Percentiles rank a stretch among this genome's conserved stretches.
These are phyloP conservation scores for Fusarium floridanum DNA, from an alignment of 2,329 filamentous ascomycete species.

Conservation along the genomic window DNA sequence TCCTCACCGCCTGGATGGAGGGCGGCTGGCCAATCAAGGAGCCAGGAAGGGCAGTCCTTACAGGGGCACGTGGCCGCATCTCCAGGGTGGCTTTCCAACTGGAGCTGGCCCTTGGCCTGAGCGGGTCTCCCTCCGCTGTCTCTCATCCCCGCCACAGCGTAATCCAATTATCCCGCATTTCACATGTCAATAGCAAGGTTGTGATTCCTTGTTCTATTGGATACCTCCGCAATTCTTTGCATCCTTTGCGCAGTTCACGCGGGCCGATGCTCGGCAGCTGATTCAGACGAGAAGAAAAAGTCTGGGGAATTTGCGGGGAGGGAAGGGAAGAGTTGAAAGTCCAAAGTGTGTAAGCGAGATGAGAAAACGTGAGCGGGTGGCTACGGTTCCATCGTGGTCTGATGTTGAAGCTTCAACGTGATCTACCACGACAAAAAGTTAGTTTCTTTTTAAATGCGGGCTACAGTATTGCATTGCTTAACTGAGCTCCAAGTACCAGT, in stretches of 20 bases:
- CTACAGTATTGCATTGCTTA: background rate
- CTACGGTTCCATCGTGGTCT: constrained; percentile 11
- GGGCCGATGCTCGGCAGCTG: constrained; percentile 39
- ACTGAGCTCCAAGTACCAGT: background rate
- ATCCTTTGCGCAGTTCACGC: constrained; percentile 5
- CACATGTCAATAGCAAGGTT: constrained; percentile 32
- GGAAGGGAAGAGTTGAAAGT: background rate
- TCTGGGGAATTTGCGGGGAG: constrained; percentile 42
- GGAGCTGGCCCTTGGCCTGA: background rate
- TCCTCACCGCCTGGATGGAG: constrained; percentile 30
- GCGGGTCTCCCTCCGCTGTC: background rate
- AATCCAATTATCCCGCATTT: constrained; percentile 30
- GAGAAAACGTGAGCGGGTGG: constrained; percentile 4
- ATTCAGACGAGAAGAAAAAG: constrained; percentile 16
- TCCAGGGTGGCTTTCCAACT: constrained; percentile 19
- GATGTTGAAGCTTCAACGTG: constrained; percentile 15
- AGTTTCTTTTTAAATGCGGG: constrained; percentile 1
- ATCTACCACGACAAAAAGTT: constrained; percentile 11
- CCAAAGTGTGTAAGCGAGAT: background rate
- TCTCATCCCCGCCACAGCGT: constrained; percentile 17
- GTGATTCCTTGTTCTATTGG: constrained; percentile 20
- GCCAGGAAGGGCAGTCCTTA: constrained; percentile 3
- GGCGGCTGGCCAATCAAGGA: constrained; percentile 23
- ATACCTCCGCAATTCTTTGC: constrained; percentile 16
- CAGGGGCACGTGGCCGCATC: constrained; percentile 37